A percentile compares a stretch with the other conserved stretches of the same genome.
phyloP scores from a whole-genome alignment of 1,284 basidiomycete species.

The Pterulicium gracile region DNA sequence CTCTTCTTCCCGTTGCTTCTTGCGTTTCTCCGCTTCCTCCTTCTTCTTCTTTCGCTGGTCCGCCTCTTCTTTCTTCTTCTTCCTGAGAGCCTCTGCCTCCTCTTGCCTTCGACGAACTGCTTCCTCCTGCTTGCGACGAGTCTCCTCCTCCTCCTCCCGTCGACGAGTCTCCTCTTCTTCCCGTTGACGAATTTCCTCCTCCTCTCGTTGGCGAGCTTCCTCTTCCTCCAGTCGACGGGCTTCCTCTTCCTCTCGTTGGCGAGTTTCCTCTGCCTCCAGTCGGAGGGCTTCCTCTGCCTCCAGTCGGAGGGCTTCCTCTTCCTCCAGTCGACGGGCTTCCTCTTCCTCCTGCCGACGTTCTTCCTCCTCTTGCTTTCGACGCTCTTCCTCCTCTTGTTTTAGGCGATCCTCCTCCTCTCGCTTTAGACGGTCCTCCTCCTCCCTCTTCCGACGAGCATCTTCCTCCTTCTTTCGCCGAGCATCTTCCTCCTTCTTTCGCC shows the following conservation, averaged over 20 bases:
- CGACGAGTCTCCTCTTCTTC: not conserved
- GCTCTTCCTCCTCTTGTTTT: not conserved
- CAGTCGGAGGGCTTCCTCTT: not conserved
- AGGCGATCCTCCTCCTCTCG: not conserved
- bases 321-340: not conserved
- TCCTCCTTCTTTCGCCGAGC: not conserved
- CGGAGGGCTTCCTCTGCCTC: not conserved
- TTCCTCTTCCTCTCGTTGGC: not conserved
- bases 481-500: not conserved
- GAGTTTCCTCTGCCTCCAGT: not conserved
- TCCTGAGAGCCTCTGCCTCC: not conserved
- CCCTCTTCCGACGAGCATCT: not conserved
- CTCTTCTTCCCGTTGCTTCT: not conserved
- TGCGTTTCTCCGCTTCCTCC: constrained; percentile 1
- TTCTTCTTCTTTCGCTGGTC: constrained; percentile 9
- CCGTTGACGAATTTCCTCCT: not conserved
- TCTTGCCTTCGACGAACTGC: constrained; percentile 5
- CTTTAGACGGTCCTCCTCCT: not conserved
- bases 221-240: not conserved
- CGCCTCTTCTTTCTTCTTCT: not conserved
- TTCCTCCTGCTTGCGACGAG: constrained; percentile 9
- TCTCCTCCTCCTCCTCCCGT: constrained; percentile 1
- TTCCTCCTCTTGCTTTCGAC: not conserved
- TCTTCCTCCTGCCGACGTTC: not conserved
- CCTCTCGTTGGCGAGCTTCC: not conserved